phyloP scores from a whole-genome alignment of 2,329 filamentous ascomycete species.

The Aspergillus sp. region DNA sequence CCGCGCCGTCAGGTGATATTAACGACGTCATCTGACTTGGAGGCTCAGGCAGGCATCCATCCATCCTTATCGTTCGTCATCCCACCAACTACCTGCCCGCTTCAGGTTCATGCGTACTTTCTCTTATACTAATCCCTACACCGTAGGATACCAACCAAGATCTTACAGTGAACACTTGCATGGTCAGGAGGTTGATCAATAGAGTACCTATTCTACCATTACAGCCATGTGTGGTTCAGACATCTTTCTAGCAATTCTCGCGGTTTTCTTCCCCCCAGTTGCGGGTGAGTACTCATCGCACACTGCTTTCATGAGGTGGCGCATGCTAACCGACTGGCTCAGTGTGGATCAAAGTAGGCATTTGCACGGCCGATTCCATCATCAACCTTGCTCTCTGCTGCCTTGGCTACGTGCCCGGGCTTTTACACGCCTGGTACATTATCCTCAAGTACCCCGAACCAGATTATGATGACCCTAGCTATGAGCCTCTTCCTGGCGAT shows the following conservation, averaged over 20 bases:
- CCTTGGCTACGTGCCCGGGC: slow-evolving; percentile 78
- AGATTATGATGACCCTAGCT: slow-evolving; percentile 60
- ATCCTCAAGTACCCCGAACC: slow-evolving; percentile 84
- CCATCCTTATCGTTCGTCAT: slow-evolving; percentile 15
- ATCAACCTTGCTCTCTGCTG: slow-evolving; percentile 92
- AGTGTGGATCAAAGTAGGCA: slow-evolving; percentile 96
- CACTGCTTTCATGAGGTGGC: slow-evolving; percentile 12
- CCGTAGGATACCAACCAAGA: background rate
- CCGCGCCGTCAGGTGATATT: slow-evolving; percentile 10
- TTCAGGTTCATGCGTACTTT: background rate
- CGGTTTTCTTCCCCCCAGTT: slow-evolving; percentile 62
- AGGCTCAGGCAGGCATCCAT: slow-evolving; percentile 14
- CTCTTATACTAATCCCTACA: background rate
- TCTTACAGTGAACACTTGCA: slow-evolving; percentile 1
- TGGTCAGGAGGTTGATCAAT: background rate
- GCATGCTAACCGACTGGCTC: slow-evolving; percentile 33
- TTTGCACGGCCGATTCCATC: slow-evolving; percentile 88
- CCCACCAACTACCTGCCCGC: slow-evolving; percentile 9
- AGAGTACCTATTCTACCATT: slow-evolving; percentile 8
- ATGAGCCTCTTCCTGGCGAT: slow-evolving; percentile 61
- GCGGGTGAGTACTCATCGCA: slow-evolving; percentile 48
- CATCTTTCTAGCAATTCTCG: slow-evolving; percentile 61
- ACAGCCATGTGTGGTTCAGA: slow-evolving; percentile 60
- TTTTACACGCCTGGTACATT: slow-evolving; percentile 97
- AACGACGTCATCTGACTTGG: slow-evolving; percentile 16